Base-by-base conservation (phyloP, 306 rosid genomes). In the Senna siamea region DNA sequence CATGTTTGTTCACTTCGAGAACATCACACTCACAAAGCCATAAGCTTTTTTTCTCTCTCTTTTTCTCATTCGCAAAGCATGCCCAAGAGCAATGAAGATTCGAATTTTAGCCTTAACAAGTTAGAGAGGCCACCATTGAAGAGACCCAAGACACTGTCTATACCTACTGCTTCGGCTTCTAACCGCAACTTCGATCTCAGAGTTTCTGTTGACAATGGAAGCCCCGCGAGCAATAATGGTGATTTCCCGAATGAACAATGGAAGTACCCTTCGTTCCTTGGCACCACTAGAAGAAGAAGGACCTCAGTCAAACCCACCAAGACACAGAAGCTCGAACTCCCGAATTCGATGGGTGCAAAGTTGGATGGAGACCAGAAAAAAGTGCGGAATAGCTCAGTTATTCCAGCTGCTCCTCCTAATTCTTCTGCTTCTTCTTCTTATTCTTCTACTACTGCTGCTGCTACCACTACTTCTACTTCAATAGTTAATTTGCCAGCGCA, bases 191-290 rank as follows among this genome's bases (percentile, higher is more conserved):
- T 76, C 18, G 81, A 83, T 69, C 93, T 85, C 41, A 86, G 79
- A 28, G 83, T 80, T 19, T 81, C 88, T 20, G 14, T 79, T 28
- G 66, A 72, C 7, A 84, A 57, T 55, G 80, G 51, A 57, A 57
- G 7, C 23, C n/a, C 83, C 1, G 12, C 67, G 0, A 12, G 13
- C 15, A 7, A 22, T 50, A 62, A 61, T 18, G 82, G 79, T 1
- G 85, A 82, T 23, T 75, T 84, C 69, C 65, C 87, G 4, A 74
- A 93, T 4, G 82, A 85, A 7, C 92, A 90, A 44, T 90, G 87
- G 88, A 81, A 87, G 66, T 89, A 80, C 76, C 98, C 96, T 50
- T 88, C 98, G 9, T 82, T 87, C 19, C 89, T 93, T 1, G 91
- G 96, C 23, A 85, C 88, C 5, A 80, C 91, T 43, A 64, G 88